Evolutionary conservation across 179 eudicot species (phyloP).

Genomic region (Beta corolliflora): DNA sequence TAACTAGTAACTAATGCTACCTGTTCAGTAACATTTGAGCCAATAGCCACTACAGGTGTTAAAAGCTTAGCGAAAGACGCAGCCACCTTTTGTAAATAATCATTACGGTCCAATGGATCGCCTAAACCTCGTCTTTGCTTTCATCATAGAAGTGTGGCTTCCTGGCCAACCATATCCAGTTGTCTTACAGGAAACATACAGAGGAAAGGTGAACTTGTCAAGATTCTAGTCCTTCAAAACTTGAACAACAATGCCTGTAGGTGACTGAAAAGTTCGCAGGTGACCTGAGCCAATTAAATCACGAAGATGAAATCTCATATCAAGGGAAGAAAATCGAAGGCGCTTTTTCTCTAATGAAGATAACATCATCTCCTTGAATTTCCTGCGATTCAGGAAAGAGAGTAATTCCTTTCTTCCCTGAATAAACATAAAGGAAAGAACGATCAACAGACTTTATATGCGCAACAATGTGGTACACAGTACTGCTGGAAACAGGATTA

Average conservation of each 20-base stretch:
- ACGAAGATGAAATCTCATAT: conserved; percentile 94
- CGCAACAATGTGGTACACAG: neutral
- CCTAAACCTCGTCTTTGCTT: neutral
- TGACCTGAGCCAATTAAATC: conserved; percentile 93
- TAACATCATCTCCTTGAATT: conserved; percentile 95
- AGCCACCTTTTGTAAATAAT: neutral
- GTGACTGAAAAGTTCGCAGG: conserved; percentile 73
- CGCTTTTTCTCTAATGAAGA: conserved; percentile 76
- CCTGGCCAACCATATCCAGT: neutral
- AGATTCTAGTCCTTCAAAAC: conserved; percentile 61
- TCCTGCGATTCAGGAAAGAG: conserved; percentile 77
- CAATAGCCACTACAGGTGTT: neutral
- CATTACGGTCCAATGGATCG: conserved; percentile 3
- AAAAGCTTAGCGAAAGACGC: neutral
- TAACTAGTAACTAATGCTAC: neutral
- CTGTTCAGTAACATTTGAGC: conserved; percentile 11
- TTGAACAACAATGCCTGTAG: conserved; percentile 79
- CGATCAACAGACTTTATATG: neutral
- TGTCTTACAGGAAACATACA: conserved; percentile 1
- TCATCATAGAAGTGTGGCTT: neutral
- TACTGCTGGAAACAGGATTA: neutral
- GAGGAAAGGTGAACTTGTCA: neutral
- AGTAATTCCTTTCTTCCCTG: conserved; percentile 96
- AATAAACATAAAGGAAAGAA: conserved; percentile 23
- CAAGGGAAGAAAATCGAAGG: conserved; percentile 75